Conservation (phyloP, 164 flowering plant species). For the Berberis thunbergii region DNA sequence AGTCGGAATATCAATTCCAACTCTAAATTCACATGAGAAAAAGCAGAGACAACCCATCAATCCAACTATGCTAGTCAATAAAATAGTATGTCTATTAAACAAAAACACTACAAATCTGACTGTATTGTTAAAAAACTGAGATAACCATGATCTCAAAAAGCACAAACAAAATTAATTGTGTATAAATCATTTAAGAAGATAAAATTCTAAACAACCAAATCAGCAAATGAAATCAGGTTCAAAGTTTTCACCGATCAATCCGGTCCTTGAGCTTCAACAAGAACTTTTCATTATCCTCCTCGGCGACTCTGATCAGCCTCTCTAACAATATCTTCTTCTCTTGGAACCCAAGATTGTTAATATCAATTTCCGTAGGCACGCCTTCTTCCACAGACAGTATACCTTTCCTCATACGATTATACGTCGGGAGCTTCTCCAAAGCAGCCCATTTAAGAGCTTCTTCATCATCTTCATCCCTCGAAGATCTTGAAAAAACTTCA, state of each 20-base stretch:
- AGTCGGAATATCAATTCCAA: slow-evolving; percentile 52
- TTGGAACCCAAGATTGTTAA: slow-evolving; percentile 25
- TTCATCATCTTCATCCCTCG: no score
- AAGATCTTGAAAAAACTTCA: no score
- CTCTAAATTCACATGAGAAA: slow-evolving; percentile 21
- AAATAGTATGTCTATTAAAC: no score
- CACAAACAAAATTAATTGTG: no score
- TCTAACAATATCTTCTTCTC: slow-evolving; percentile 42
- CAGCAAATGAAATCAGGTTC: no score
- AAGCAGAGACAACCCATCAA: neutral
- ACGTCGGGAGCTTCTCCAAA: slow-evolving; percentile 21
- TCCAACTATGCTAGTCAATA: neutral
- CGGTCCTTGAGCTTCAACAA: slow-evolving; percentile 51
- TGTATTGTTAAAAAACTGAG: no score
- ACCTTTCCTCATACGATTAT: slow-evolving; percentile 34
- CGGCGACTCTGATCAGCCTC: slow-evolving; percentile 47
- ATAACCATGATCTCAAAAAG: no score
- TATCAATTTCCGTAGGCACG: slow-evolving; percentile 7
- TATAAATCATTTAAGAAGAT: neutral
- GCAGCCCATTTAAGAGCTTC: no score
- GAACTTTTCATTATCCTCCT: slow-evolving; percentile 61
- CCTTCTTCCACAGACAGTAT: slow-evolving; percentile 4
- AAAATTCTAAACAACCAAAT: neutral
- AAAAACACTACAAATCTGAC: no score
- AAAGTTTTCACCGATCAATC: slow-evolving; percentile 18